These are phyloP conservation scores for Aureobasidium pullulans DNA, from an alignment of 2,329 filamentous ascomycete species.

Conservation along the genomic window DNA sequence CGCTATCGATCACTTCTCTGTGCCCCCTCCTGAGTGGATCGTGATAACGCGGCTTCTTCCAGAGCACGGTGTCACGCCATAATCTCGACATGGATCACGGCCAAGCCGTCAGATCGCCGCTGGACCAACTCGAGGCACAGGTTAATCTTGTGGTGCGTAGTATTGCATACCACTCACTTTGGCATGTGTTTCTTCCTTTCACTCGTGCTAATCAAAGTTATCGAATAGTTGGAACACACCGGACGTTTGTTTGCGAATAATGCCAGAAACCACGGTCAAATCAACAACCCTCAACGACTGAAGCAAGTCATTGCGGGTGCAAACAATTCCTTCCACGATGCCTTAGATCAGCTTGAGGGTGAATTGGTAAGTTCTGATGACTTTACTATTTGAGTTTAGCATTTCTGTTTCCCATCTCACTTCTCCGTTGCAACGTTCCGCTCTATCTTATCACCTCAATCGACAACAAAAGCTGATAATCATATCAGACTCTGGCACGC, in stretches of 20 bases:
- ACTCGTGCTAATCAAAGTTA: background rate
- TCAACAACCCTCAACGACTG: slow-evolving; percentile 28
- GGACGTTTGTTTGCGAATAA: slow-evolving; percentile 39
- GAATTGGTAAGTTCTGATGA: slow-evolving; percentile 31
- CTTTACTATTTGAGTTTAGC: background rate
- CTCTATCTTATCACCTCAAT: background rate
- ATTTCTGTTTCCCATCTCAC: background rate
- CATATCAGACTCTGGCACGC: slow-evolving; percentile 24
- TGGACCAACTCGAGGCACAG: slow-evolving; percentile 41
- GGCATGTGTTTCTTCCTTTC: background rate
- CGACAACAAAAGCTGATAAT: slow-evolving; percentile 2
- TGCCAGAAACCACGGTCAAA: slow-evolving; percentile 25
- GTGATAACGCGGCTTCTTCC: background rate
- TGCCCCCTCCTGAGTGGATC: background rate
- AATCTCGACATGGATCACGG: slow-evolving; percentile 13
- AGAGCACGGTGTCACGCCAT: slow-evolving; percentile 9
- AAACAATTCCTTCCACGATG: slow-evolving; percentile 39
- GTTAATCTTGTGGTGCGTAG: slow-evolving; percentile 40
- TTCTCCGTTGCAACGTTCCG: background rate
- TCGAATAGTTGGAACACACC: slow-evolving; percentile 33
- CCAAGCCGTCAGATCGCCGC: slow-evolving; percentile 20
- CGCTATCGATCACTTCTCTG: background rate
- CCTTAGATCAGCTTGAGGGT: slow-evolving; percentile 45
- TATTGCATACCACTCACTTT: background rate
- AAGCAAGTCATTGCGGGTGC: slow-evolving; percentile 33